These are phyloP conservation scores for Ceratobasidium sp. DNA, from an alignment of 1,284 basidiomycete genomes.

Conservation along the genomic window DNA sequence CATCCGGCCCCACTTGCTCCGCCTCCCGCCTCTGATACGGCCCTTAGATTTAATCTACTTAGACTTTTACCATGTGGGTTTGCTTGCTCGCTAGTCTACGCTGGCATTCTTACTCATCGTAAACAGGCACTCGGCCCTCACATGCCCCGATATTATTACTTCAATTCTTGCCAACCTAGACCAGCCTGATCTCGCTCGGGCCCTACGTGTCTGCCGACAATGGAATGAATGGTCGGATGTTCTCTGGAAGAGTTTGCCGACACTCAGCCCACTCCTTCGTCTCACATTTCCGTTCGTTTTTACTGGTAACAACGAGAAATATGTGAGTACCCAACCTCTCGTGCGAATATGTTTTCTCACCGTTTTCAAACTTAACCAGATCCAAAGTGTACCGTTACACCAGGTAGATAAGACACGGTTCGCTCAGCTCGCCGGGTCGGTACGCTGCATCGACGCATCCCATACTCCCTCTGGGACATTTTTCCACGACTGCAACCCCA, in stretches of 20 bases:
- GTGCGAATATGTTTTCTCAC: background rate
- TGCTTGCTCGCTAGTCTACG: background rate
- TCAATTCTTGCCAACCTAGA: constrained; percentile 24
- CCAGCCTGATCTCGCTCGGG: constrained; percentile 36
- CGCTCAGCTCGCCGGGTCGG: background rate
- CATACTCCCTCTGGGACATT: background rate
- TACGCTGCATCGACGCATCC: constrained; percentile 20
- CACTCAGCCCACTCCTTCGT: constrained; percentile 21
- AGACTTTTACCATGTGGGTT: constrained; percentile 1
- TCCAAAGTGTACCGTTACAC: constrained; percentile 37
- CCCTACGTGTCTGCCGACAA: constrained; percentile 30
- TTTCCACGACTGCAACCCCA: constrained; percentile 33
- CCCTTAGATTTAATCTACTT: constrained; percentile 20
- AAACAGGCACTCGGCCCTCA: constrained; percentile 22
- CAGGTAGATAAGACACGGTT: constrained; percentile 6
- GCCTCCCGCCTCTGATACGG: constrained; percentile 12
- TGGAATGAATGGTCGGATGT: constrained; percentile 40
- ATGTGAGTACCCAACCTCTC: constrained; percentile 9
- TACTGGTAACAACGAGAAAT: constrained; percentile 7
- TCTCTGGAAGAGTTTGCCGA: constrained; percentile 29
- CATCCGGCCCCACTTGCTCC: constrained; percentile 24
- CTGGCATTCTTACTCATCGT: background rate
- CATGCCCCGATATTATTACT: constrained; percentile 15
- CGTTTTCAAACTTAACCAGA: background rate
- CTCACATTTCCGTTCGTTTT: constrained; percentile 35